Percentiles rank a stretch among this genome's conserved stretches.
Conservation (phyloP, 805 yeast genomes). For the Wickerhamiella galacta region DNA sequence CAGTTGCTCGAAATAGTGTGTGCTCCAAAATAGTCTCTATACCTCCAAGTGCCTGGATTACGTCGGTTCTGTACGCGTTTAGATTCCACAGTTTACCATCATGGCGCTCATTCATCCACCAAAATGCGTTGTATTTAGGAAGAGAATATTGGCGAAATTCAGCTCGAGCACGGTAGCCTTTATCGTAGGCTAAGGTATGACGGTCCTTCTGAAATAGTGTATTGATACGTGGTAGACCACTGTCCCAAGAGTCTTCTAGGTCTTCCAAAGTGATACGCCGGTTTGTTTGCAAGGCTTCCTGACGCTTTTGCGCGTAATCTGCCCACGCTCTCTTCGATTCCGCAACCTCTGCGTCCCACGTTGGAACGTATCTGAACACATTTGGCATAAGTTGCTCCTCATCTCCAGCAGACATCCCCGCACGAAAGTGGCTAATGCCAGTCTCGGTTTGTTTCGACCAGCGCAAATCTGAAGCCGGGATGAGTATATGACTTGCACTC, state of each 20-base stretch:
- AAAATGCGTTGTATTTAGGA: constrained; percentile 68
- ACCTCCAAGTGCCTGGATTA: constrained; percentile 94
- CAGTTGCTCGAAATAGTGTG: constrained; percentile 89
- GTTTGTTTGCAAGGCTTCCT: constrained; percentile 71
- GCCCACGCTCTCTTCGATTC: constrained; percentile 98
- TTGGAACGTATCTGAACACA: constrained; percentile 73
- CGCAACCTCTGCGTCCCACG: constrained; percentile 92
- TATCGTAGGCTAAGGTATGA: constrained; percentile 85
- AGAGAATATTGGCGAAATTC: constrained; percentile 60
- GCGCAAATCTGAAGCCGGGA: constrained; percentile 79
- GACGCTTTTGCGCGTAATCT: constrained; percentile 79
- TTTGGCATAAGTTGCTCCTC: constrained; percentile 73
- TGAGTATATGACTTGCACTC: constrained; percentile 88
- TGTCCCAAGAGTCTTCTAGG: constrained; percentile 85
- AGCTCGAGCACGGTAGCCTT: constrained; percentile 75
- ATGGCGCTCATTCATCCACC: constrained; percentile 92
- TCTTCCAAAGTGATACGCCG: constrained; percentile 84
- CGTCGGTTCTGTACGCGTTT: constrained; percentile 84
- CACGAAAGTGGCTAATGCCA: constrained; percentile 83
- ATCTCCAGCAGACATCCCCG: constrained; percentile 76
- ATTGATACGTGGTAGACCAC: constrained; percentile 92
- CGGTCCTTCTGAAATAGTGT: constrained; percentile 90
- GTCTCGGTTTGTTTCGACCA: constrained; percentile 92
- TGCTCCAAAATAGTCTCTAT: constrained; percentile 92
- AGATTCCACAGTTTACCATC: constrained; percentile 95